Base-by-base conservation (phyloP, 2,329 filamentous ascomycete genomes). In the Corinectria fuckeliana region DNA sequence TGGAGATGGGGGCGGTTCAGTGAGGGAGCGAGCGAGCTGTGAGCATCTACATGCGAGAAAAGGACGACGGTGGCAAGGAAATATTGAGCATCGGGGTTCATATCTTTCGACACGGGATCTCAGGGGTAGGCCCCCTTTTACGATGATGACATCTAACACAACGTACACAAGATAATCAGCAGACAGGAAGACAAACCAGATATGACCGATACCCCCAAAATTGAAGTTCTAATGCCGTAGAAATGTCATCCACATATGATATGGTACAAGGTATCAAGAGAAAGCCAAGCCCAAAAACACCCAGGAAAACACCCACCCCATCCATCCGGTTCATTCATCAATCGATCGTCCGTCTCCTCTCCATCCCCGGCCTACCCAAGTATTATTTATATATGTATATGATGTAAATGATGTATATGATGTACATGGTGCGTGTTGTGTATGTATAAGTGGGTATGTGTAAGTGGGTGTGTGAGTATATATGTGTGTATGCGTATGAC, bases 211-310 rank as follows among this genome's bases (percentile, higher is more conserved):
- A 25, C 25, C 34, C 48, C 13, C 25, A 28, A 56, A 41, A 34
- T 44, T 50, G 38, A 45, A 58, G 50, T 47, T 60, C 56, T 49
- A 58, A 63, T 60, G 67, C 50, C 47, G 57, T 52, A 60, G 45
- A 58, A 45, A 61, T 66, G 61, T 58, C 60, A 42, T 48, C 57
- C 49, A 52, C 36, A 58, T 55, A 53, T 61, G 58, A 53, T 51
- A 63, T 60, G 54, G 58, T 55, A 65, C 51, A 70, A 66, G 68
- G 66, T 70, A 70, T 70, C 61, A 65, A 67, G 54, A 65, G 38
- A 67, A 60, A 62, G 47, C 63, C 63, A 53, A 34, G 50, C 50
- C 56, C 23, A 38, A 30, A 54, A 36, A 28, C 16, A 51, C 21
- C n/a, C 14, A 45, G 36, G 21, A 47, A 56, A 67, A 42, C 45